These are phyloP conservation scores for Cornus controversa DNA, from an alignment of 148 eudicot genomes.

Conservation along the genomic window DNA sequence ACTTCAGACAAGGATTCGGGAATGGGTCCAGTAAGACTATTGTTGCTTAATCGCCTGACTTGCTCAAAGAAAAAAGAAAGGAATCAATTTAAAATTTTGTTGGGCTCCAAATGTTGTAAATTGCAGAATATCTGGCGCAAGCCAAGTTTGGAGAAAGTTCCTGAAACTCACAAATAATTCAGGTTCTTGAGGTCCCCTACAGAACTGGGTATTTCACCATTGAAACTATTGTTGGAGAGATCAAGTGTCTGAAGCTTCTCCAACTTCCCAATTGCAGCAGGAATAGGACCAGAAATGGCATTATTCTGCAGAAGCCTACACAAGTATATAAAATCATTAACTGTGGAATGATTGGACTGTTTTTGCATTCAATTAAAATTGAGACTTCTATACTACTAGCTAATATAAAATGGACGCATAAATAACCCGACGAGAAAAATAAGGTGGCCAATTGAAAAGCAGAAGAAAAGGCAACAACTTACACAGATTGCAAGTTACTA, in stretches of 20 bases:
- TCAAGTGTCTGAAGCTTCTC: constrained; percentile 83
- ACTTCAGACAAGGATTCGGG: constrained; percentile 61
- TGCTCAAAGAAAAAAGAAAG: constrained; percentile 27
- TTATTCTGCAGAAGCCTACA: constrained; percentile 81
- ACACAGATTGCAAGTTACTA: constrained; percentile 77
- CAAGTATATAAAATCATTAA: constrained; percentile 6
- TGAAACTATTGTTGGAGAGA: constrained; percentile 68
- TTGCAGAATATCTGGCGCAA: neutral
- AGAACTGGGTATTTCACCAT: constrained; percentile 67
- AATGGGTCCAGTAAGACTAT: constrained; percentile 72
- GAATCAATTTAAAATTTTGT: constrained; percentile 1
- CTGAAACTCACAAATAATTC: constrained; percentile 70
- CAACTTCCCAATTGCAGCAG: constrained; percentile 62
- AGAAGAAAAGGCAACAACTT: constrained; percentile 22
- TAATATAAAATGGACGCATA: no score
- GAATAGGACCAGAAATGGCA: constrained; percentile 68
- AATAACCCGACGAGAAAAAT: neutral
- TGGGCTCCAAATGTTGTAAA: neutral
- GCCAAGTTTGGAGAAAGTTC: neutral
- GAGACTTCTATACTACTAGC: no score
- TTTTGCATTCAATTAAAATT: neutral
- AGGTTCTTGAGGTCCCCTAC: constrained; percentile 61
- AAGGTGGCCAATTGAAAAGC: neutral
- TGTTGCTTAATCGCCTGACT: constrained; percentile 86
- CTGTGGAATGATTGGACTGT: neutral